These are phyloP conservation scores for Ustilago sp. DNA, from an alignment of 1,284 basidiomycete species.

Conservation along the genomic window DNA sequence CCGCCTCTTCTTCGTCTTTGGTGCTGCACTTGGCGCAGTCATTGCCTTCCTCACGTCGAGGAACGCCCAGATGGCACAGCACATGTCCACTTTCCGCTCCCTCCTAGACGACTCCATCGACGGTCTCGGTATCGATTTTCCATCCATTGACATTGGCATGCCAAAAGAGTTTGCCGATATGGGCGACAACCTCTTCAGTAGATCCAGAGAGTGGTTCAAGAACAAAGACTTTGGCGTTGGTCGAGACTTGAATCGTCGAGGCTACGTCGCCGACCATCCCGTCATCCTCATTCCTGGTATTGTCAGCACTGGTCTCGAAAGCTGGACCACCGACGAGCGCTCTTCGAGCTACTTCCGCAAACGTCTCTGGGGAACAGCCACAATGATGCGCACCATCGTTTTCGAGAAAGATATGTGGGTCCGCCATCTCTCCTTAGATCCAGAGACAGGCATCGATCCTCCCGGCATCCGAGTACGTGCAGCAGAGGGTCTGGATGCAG, in stretches of 20 bases:
- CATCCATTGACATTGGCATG: conserved; percentile 57
- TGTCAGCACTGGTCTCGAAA: conserved; percentile 66
- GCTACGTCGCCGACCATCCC: conserved; percentile 63
- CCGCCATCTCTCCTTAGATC: conserved; percentile 87
- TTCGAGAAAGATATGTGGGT: conserved; percentile 91
- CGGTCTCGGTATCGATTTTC: conserved; percentile 52
- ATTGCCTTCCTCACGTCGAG: conserved; percentile 52
- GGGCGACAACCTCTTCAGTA: conserved; percentile 59
- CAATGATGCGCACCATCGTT: conserved; percentile 86
- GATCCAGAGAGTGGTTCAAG: conserved; percentile 62
- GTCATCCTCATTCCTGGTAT: conserved; percentile 68
- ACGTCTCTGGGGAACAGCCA: conserved; percentile 70
- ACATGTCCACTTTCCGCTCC: conserved; percentile 45
- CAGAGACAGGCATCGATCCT: conserved; percentile 88
- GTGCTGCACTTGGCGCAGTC: conserved; percentile 53
- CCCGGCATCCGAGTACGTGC: conserved; percentile 88
- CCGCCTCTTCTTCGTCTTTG: conserved; percentile 58
- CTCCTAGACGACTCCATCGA: conserved; percentile 62
- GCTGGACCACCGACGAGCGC: conserved; percentile 61
- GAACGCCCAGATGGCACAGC: conserved; percentile 55
- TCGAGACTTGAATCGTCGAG: conserved; percentile 39
- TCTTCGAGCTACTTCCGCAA: conserved; percentile 62
- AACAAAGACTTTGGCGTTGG: conserved; percentile 66
- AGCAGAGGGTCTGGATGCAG: conserved; percentile 81
- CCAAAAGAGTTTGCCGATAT: conserved; percentile 64